A percentile compares a stretch with the other conserved stretches of the same genome.
phyloP scores from a whole-genome alignment of 805 yeast species.

The Lipomyces mesembrius region DNA sequence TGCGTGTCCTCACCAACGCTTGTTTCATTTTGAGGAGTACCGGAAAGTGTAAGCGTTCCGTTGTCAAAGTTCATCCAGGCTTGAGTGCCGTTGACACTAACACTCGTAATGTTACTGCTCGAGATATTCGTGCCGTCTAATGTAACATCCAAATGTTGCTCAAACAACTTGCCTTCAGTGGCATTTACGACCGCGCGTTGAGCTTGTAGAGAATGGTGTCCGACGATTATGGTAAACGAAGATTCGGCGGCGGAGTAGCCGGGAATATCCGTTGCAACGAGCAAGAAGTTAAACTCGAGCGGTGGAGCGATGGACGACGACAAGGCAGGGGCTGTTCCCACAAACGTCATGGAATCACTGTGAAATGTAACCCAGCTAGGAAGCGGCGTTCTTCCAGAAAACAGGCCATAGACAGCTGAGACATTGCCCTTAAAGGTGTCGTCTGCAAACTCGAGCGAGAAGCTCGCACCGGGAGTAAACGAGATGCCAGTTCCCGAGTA shows the following conservation, averaged over 20 bases:
- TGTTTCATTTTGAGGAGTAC: conserved; percentile 63
- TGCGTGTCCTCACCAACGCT: conserved; percentile 39
- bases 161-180: conserved; percentile 64
- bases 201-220: conserved; percentile 84
- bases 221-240: conserved; percentile 73
- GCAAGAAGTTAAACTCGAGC: conserved; percentile 64
- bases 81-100: conserved; percentile 60
- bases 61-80: conserved; percentile 71
- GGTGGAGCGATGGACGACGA: conserved; percentile 91
- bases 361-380: conserved; percentile 90
- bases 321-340: conserved; percentile 87
- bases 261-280: conserved; percentile 77
- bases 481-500: conserved; percentile 78
- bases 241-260: conserved; percentile 77
- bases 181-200: conserved; percentile 67
- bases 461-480: conserved; percentile 67
- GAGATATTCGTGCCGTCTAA: conserved; percentile 63
- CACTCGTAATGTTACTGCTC: conserved; percentile 58
- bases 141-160: conserved; percentile 52
- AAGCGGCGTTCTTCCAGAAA: conserved; percentile 81
- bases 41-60: conserved; percentile 67
- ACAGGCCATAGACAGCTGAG: conserved; percentile 76
- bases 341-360: conserved; percentile 61
- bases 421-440: conserved; percentile 65
- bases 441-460: conserved; percentile 65